phyloP scores from a whole-genome alignment of 1,139 yeast genomes.

The Kurtzmaniella quercitrusa region DNA sequence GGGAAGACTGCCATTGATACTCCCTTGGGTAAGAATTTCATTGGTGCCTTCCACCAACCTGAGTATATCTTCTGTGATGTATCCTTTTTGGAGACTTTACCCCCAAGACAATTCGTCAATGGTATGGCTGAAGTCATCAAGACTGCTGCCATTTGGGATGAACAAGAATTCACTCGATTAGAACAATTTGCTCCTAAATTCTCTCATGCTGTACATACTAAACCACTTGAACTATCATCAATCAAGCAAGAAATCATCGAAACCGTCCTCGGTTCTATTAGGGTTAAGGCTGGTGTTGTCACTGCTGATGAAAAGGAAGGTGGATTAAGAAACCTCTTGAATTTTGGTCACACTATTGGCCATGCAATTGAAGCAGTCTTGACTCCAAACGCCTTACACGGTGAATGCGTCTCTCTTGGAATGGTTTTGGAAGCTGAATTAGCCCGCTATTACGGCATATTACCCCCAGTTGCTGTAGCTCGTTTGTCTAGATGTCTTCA shows the following conservation, averaged over 20 bases:
- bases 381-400: conserved; percentile 94
- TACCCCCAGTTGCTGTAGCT: conserved; percentile 92
- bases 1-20: conserved; percentile 99
- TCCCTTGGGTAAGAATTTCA: conserved; percentile 92
- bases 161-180: conserved; percentile 75
- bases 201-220: conserved; percentile 49
- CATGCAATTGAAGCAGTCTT: conserved; percentile 97
- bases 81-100: conserved; percentile 80
- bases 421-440: conserved; percentile 93
- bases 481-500: conserved; percentile 77
- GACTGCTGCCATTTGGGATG: conserved; percentile 98
- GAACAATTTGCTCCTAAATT: conserved; percentile 72
- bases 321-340: conserved; percentile 84
- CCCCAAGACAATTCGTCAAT: conserved; percentile 90
- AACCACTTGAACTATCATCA: conserved; percentile 51
- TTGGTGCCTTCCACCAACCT: conserved; percentile 99
- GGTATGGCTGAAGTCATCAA: conserved; percentile 99
- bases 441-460: conserved; percentile 81
- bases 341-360: conserved; percentile 97
- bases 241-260: conserved; percentile 72
- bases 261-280: conserved; percentile 80
- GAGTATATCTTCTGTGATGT: conserved; percentile 84
- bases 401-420: conserved; percentile 96
- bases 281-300: conserved; percentile 92
- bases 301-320: conserved; percentile 94